Conservation (phyloP, 441 rosid genomes). For the Corymbia calophylla region DNA sequence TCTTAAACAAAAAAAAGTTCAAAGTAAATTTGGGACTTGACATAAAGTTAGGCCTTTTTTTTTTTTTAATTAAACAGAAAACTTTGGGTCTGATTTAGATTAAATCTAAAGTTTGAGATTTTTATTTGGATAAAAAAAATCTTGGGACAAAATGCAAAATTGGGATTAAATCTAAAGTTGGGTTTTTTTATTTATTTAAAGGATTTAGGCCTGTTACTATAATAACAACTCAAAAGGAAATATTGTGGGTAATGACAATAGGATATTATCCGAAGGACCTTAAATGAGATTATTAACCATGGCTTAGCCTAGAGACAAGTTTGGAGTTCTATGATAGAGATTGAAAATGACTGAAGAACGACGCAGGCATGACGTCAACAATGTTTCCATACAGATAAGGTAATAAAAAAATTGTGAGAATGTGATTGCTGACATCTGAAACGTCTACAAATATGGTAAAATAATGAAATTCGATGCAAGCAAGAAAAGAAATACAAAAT, state of each 20-base stretch:
- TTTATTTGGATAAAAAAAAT: no score
- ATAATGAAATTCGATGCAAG: not conserved
- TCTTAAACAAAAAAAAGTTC: no score
- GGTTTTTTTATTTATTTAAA: not conserved
- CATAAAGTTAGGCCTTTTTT: no score
- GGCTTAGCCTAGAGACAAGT: not conserved
- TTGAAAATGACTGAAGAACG: not conserved
- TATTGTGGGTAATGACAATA: not conserved
- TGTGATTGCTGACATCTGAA: not conserved
- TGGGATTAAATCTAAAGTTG: not conserved
- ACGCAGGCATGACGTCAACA: not conserved
- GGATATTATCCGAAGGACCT: not conserved
- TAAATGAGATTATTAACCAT: not conserved
- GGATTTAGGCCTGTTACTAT: not conserved
- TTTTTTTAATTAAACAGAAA: no score
- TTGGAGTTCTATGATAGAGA: not conserved
- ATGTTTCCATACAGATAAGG: not conserved
- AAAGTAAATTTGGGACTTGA: not conserved
- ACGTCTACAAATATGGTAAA: not conserved
- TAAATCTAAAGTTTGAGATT: not conserved
- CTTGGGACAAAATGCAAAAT: no score
- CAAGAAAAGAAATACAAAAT: not conserved
- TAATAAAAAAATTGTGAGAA: not conserved
- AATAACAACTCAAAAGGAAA: not conserved
- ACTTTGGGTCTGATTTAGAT: not conserved